Percentiles rank a stretch among this genome's conserved stretches.
phyloP scores from a whole-genome alignment of 768 basidiomycete genomes.

The Termitomyces sp. region DNA sequence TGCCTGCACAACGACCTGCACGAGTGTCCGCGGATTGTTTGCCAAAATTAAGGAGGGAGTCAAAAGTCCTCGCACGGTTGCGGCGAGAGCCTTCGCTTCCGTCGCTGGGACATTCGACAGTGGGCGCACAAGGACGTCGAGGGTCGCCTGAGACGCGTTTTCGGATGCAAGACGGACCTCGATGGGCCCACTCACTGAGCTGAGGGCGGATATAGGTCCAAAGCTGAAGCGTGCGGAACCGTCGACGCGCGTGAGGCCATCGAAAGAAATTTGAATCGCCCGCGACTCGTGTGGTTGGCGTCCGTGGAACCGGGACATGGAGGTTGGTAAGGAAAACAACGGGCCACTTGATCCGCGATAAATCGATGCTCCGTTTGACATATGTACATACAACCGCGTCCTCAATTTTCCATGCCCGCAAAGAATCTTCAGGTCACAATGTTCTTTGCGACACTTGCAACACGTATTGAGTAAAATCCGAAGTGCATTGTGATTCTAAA shows the following conservation, averaged over 20 bases:
- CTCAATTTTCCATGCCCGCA: too few relatives aligned
- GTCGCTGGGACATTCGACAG: slow-evolving; percentile 66
- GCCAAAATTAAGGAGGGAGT: slow-evolving; percentile 60
- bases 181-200: slow-evolving; percentile 78
- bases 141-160: slow-evolving; percentile 63
- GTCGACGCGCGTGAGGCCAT: slow-evolving; percentile 65
- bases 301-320: slow-evolving; percentile 2
- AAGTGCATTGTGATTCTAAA: too few relatives aligned
- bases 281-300: slow-evolving; percentile 31
- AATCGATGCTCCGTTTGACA: too few relatives aligned
- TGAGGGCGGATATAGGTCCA: slow-evolving; percentile 46
- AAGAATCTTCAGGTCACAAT: too few relatives aligned
- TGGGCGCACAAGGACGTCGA: slow-evolving; percentile 72
- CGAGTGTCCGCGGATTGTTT: slow-evolving; percentile 63
- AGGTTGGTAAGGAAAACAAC: not conserved
- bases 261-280: slow-evolving; percentile 41
- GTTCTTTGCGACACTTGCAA: too few relatives aligned
- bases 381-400: too few relatives aligned
- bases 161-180: slow-evolving; percentile 68
- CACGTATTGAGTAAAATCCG: too few relatives aligned
- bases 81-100: slow-evolving; percentile 54
- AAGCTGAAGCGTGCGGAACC: slow-evolving; percentile 72
- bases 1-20: slow-evolving; percentile 75
- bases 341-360: not conserved
- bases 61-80: slow-evolving; percentile 50